A percentile compares a stretch with the other conserved stretches of the same genome.
These are phyloP conservation scores for Starmera pachycereana DNA, from an alignment of 805 yeast genomes.

Conservation along the genomic window DNA sequence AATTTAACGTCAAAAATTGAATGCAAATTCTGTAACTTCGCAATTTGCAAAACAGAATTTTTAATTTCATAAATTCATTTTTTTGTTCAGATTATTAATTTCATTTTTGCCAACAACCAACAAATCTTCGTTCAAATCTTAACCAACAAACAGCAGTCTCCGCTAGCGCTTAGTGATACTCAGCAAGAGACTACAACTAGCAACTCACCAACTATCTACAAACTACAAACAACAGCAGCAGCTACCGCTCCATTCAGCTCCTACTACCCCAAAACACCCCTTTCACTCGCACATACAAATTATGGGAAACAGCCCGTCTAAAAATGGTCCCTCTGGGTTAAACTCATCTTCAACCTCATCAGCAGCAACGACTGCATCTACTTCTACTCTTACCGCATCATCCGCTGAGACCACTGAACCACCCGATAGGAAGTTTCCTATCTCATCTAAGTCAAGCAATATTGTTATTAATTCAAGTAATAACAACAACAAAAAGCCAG, in stretches of 20 bases:
- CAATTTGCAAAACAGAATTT: too few relatives aligned
- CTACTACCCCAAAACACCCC: background rate
- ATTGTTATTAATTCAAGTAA: background rate
- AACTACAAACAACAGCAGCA: too few relatives aligned
- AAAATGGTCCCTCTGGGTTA: constrained; percentile 23
- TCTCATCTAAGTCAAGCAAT: constrained; percentile 18
- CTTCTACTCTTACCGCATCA: constrained; percentile 10
- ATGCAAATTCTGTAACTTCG: too few relatives aligned
- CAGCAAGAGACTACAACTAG: too few relatives aligned
- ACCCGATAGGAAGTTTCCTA: constrained; percentile 37
- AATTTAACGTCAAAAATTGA: too few relatives aligned
- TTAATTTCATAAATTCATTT: too few relatives aligned
- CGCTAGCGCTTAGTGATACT: too few relatives aligned
- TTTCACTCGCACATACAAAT: constrained; percentile 1
- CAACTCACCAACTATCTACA: too few relatives aligned
- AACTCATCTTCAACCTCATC: constrained; percentile 18
- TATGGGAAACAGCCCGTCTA: constrained; percentile 64
- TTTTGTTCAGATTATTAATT: too few relatives aligned
- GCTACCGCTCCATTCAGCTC: background rate
- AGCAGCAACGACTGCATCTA: constrained; percentile 19
- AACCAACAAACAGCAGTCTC: too few relatives aligned
- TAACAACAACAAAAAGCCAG: constrained; percentile 4
- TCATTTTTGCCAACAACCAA: too few relatives aligned
- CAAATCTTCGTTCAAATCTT: too few relatives aligned
- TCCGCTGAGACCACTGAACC: constrained; percentile 29